Base-by-base conservation (phyloP, 768 basidiomycete genomes). In the Boletellus ananas region DNA sequence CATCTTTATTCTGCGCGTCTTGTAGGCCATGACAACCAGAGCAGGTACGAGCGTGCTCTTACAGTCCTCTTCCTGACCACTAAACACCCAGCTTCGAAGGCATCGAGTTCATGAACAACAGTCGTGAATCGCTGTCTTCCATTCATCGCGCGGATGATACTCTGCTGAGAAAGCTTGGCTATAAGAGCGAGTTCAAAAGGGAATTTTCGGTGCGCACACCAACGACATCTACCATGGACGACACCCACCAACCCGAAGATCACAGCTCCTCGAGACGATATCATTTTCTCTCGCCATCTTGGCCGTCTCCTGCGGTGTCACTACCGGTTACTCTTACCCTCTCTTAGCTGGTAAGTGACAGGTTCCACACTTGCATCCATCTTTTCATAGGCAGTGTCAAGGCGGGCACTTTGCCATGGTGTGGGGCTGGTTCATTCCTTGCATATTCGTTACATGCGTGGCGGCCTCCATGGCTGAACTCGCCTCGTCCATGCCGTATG, bases 101-200 rank as follows among this genome's bases (percentile, higher is more conserved):
- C 6, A 12, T 35, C 25, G 46, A 54, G 49, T 45, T 38, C 33
- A 7, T 35, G 18, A n/a, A 53, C 33, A 31, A 44, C 49, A 33
- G 29, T 29, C 41, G 29, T 21, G 56, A 43, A 14, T 52, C 34
- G 13, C 13, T 51, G n/a, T 39, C 52, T 29, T 17, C 35, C 2
- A 34, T 58, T 23, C 61, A 63, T 34, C 48, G 14, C 17, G 47
- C 59, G 7, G 61, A 62, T 9, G 47, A 62, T 23, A 34, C 49
- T 6, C 41, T 62, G 2, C 47, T 62, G 12, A 27, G 47, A 21
- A 63, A 62, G 37, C 61, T 62, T 16, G 61, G 61, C 13, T 62
- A 62, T 49, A 62, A 60, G 53, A 62, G 61, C 49, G 58, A 62
- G 31, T 62, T 63, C 18, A 59, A 53, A 34, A 43, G 61, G 14